Evolutionary conservation across 1,139 yeast genomes (phyloP).

Genomic region (Nakaseomyces glabratus): DNA sequence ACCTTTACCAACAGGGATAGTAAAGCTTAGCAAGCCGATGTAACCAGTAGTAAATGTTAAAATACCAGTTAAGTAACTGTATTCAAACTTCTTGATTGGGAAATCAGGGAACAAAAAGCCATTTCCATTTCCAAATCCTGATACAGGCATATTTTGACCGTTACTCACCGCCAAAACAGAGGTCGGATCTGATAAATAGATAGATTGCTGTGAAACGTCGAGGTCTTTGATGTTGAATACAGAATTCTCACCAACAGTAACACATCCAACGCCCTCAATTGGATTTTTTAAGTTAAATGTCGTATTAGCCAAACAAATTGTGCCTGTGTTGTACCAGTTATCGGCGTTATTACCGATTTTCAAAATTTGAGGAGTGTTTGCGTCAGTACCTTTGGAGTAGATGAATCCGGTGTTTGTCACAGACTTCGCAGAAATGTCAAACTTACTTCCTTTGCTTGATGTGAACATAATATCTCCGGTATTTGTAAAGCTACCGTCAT

Average conservation of each 20-base stretch:
- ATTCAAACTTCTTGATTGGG: not conserved
- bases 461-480: constrained; percentile 4
- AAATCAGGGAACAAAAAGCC: not conserved
- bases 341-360: not conserved
- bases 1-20: not conserved
- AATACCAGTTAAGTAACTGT: constrained; percentile 1
- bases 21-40: not conserved
- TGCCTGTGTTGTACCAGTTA: not conserved
- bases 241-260: not conserved
- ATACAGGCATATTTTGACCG: not conserved
- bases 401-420: not conserved
- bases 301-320: constrained; percentile 3
- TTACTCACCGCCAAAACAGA: not conserved
- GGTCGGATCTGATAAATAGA: not conserved
- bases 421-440: not conserved
- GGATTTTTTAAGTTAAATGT: not conserved
- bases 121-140: constrained; percentile 6
- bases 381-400: not conserved
- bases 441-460: not conserved
- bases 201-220: not conserved
- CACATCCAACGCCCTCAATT: constrained; percentile 5
- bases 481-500: not conserved
- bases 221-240: not conserved
- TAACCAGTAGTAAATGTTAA: constrained; percentile 1
- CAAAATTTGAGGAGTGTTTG: not conserved